A percentile compares a stretch with the other conserved stretches of the same genome.
phyloP scores from a whole-genome alignment of 345 rosid species.

The Hevea brasiliensis region DNA sequence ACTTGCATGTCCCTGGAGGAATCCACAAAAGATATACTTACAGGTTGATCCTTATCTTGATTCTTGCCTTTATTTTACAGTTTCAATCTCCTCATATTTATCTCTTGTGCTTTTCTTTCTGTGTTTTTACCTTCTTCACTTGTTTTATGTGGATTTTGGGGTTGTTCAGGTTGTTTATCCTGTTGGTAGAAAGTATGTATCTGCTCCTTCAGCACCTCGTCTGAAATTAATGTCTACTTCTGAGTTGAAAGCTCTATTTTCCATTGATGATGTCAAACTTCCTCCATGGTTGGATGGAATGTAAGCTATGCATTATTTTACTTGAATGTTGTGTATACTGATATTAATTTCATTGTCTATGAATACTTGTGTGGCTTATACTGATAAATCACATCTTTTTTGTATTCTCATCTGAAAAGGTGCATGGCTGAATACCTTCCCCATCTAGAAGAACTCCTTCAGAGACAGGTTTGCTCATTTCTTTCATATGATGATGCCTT shows the following conservation, averaged over 20 bases:
- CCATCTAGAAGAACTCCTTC: conserved; percentile 78
- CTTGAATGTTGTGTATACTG: background rate
- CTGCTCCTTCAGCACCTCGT: conserved; percentile 82
- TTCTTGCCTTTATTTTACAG: conserved; percentile 8
- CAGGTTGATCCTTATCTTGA: conserved; percentile 57
- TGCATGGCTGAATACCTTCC: conserved; percentile 99
- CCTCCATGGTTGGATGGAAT: conserved; percentile 89
- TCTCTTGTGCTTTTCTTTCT: background rate
- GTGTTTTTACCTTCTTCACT: conserved; percentile 1
- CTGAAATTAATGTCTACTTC: conserved; percentile 67
- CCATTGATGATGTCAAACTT: conserved; percentile 88
- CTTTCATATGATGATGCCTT: conserved; percentile 7
- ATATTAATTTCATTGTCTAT: background rate
- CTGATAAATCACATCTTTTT: conserved; percentile 14
- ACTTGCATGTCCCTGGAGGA: conserved; percentile 83
- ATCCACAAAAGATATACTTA: conserved; percentile 80
- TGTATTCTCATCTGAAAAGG: conserved; percentile 47
- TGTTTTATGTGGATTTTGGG: conserved; percentile 14
- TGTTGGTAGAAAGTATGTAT: conserved; percentile 61
- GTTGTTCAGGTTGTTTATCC: conserved; percentile 78
- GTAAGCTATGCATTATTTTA: conserved; percentile 43
- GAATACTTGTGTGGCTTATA: conserved; percentile 13
- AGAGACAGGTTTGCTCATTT: conserved; percentile 61
- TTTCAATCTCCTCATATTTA: background rate
- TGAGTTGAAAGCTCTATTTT: conserved; percentile 64